Evolutionary conservation across 2,329 filamentous ascomycete species (phyloP).

Genomic region (Hypoxylon sp.): DNA sequence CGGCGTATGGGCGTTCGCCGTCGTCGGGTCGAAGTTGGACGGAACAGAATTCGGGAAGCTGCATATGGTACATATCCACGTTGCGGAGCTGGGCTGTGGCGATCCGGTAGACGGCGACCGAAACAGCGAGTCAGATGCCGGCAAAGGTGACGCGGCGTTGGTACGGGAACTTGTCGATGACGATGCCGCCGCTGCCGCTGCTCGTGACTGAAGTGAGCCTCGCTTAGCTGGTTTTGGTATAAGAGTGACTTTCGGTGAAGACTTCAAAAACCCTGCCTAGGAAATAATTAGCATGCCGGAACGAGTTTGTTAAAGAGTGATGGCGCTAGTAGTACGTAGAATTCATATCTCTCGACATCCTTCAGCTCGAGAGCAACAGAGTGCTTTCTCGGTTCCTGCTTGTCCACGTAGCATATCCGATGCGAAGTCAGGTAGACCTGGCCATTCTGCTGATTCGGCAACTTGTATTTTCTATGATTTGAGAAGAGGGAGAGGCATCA

Average conservation of each 20-base stretch:
- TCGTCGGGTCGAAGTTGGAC: conserved; percentile 88
- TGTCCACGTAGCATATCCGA: conserved; percentile 93
- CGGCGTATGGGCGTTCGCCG: conserved; percentile 79
- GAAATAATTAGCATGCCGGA: conserved; percentile 18
- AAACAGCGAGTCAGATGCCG: conserved; percentile 45
- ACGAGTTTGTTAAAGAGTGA: neutral
- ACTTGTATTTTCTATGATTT: conserved; percentile 82
- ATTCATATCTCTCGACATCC: conserved; percentile 88
- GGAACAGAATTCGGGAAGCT: conserved; percentile 93
- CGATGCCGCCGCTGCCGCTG: conserved; percentile 56
- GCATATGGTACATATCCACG: conserved; percentile 96
- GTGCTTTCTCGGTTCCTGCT: conserved; percentile 81
- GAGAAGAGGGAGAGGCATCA: conserved; percentile 11
- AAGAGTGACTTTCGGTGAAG: conserved; percentile 90
- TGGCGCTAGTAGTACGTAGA: conserved; percentile 68
- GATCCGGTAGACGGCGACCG: conserved; percentile 55
- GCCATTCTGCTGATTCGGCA: conserved; percentile 91
- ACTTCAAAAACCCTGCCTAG: conserved; percentile 90
- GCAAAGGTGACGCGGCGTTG: conserved; percentile 48
- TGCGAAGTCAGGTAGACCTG: conserved; percentile 97
- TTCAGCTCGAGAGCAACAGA: conserved; percentile 88
- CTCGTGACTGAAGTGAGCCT: conserved; percentile 63
- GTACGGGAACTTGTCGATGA: conserved; percentile 57
- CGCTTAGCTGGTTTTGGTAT: conserved; percentile 81
- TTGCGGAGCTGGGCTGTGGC: conserved; percentile 67